Conservation (phyloP, 192 early-diverging fungal genomes). For the Phycomyces nitens region DNA sequence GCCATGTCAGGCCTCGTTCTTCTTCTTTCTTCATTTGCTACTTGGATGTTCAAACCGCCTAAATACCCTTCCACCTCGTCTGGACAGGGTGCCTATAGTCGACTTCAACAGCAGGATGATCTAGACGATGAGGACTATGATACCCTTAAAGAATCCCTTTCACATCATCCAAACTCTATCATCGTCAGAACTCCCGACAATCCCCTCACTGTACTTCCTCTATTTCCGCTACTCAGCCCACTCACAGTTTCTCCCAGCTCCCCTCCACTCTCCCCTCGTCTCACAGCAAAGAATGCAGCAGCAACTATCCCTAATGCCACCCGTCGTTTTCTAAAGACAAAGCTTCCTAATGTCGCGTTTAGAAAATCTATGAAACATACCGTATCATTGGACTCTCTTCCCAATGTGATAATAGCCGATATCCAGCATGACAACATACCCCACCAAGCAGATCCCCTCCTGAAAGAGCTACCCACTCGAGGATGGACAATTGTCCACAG, state of each 20-base stretch:
- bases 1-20: too few relatives aligned
- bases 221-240: constrained; percentile 4
- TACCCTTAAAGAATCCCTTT: constrained; percentile 1
- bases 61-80: not conserved
- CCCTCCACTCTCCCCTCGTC: constrained; percentile 2
- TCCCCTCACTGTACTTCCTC: not conserved
- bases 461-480: not conserved
- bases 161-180: constrained; percentile 15
- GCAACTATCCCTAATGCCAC: constrained; percentile 17
- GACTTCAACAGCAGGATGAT: constrained; percentile 19
- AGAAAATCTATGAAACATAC: constrained; percentile 11
- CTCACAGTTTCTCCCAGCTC: not conserved
- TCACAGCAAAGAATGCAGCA: not conserved
- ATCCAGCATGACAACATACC: constrained; percentile 27
- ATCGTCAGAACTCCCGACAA: constrained; percentile 8
- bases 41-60: not conserved
- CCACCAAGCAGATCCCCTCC: not conserved
- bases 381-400: constrained; percentile 18
- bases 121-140: constrained; percentile 14
- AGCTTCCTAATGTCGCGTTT: constrained; percentile 23
- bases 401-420: constrained; percentile 26
- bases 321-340: constrained; percentile 20
- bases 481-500: constrained; percentile 31
- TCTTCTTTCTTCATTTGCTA: not conserved
- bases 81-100: constrained; percentile 10